phyloP scores from a whole-genome alignment of 371 early-diverging fungal genomes.

The Saksenaea vasiformis region DNA sequence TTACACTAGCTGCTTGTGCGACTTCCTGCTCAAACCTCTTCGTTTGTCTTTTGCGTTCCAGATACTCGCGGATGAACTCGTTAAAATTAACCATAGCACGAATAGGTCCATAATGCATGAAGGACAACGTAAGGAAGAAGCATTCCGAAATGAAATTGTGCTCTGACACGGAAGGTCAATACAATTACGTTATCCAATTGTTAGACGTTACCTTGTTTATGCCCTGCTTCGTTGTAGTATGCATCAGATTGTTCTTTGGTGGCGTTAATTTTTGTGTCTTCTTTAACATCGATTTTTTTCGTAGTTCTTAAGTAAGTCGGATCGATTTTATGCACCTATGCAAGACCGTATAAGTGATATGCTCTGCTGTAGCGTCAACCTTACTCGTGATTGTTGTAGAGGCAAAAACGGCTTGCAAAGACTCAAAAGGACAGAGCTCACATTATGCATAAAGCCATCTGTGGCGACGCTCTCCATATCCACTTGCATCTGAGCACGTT shows the following conservation, averaged over 20 bases:
- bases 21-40: constrained; percentile 57
- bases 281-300: constrained; percentile 58
- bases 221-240: constrained; percentile 33
- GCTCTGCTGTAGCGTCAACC: not conserved
- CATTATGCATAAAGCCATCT: constrained; percentile 88
- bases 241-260: constrained; percentile 70
- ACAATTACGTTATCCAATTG: not conserved
- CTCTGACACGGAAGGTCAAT: constrained; percentile 8
- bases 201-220: not conserved
- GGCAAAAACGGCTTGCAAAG: constrained; percentile 89
- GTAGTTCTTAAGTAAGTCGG: constrained; percentile 61
- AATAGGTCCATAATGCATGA: constrained; percentile 82
- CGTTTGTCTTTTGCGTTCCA: constrained; percentile 61
- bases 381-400: constrained; percentile 66
- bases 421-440: constrained; percentile 63
- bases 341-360: not conserved
- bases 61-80: constrained; percentile 64
- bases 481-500: constrained; percentile 85
- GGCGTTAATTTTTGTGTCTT: constrained; percentile 82
- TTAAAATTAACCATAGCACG: constrained; percentile 69
- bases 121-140: constrained; percentile 79
- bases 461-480: constrained; percentile 76
- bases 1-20: constrained; percentile 40
- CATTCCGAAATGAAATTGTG: constrained; percentile 88
- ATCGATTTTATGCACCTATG: constrained; percentile 71